These are phyloP conservation scores for Penicillium expansum DNA, from an alignment of 2,329 filamentous ascomycete genomes.

Conservation along the genomic window DNA sequence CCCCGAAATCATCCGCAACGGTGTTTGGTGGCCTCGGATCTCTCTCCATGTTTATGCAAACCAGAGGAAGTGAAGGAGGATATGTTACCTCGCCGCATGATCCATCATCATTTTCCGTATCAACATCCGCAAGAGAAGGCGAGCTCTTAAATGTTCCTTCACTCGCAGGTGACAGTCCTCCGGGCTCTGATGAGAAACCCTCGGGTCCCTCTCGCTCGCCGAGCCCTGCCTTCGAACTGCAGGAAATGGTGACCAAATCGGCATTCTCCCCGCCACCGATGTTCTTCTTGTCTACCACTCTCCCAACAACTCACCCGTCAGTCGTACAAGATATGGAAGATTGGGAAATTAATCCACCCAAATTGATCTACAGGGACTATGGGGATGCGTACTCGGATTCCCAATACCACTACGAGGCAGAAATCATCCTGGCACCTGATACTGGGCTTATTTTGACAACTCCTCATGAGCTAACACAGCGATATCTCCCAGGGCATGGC, in stretches of 20 bases:
- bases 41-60: constrained; percentile 52
- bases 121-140: not conserved
- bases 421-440: constrained; percentile 67
- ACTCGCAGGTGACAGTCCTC: not conserved
- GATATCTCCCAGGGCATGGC: constrained; percentile 58
- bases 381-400: not conserved
- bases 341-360: constrained; percentile 17
- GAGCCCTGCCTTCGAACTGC: not conserved
- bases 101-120: not conserved
- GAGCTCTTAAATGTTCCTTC: not conserved
- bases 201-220: not conserved
- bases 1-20: not conserved
- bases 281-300: constrained; percentile 25
- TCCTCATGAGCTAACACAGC: constrained; percentile 70
- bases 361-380: constrained; percentile 31
- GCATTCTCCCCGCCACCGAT: not conserved
- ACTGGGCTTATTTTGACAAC: constrained; percentile 69
- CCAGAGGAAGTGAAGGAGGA: constrained; percentile 39
- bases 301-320: constrained; percentile 17
- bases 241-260: not conserved
- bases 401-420: constrained; percentile 45
- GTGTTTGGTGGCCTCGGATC: constrained; percentile 38
- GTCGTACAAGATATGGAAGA: constrained; percentile 4
- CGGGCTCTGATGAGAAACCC: not conserved
- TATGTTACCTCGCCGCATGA: constrained; percentile 18